Evolutionary conservation across 2,329 filamentous ascomycete genomes (phyloP).

Genomic region (Hymenoscyphus linearis): DNA sequence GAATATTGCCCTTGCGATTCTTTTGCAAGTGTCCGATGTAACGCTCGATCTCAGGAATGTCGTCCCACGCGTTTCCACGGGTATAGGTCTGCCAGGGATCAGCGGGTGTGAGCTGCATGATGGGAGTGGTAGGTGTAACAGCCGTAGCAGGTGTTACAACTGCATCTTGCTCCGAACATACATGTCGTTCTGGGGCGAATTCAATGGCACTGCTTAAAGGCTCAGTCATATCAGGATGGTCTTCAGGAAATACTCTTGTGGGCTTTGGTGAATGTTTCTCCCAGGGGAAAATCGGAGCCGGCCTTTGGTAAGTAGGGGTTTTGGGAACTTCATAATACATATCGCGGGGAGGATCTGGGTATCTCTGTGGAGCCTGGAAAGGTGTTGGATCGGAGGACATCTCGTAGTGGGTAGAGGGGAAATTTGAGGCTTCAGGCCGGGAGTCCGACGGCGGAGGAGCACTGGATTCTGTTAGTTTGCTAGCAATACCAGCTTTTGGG

Average conservation of each 20-base stretch:
- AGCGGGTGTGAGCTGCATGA: conserved; percentile 41
- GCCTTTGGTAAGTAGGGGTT: conserved; percentile 51
- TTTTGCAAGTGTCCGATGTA: conserved; percentile 78
- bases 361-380: conserved; percentile 71
- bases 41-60: conserved; percentile 76
- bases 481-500: conserved; percentile 21
- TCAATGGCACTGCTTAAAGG: conserved; percentile 30
- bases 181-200: conserved; percentile 34
- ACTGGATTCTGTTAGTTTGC: conserved; percentile 25
- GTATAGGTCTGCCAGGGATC: conserved; percentile 69
- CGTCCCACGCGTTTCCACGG: conserved; percentile 89
- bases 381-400: conserved; percentile 74
- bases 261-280: conserved; percentile 62
- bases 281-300: conserved; percentile 84
- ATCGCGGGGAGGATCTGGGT: conserved; percentile 77
- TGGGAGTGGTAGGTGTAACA: conserved; percentile 45
- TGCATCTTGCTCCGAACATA: conserved; percentile 36
- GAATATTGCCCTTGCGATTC: conserved; percentile 43
- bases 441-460: conserved; percentile 57
- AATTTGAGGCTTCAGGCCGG: conserved; percentile 78
- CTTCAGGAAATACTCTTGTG: conserved; percentile 61
- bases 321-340: conserved; percentile 85
- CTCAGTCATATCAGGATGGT: conserved; percentile 33
- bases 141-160: conserved; percentile 10
- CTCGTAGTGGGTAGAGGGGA: conserved; percentile 71